A percentile compares a stretch with the other conserved stretches of the same genome.
Conservation (phyloP, 176 grass and related monocot genomes). For the Avena sativa region DNA sequence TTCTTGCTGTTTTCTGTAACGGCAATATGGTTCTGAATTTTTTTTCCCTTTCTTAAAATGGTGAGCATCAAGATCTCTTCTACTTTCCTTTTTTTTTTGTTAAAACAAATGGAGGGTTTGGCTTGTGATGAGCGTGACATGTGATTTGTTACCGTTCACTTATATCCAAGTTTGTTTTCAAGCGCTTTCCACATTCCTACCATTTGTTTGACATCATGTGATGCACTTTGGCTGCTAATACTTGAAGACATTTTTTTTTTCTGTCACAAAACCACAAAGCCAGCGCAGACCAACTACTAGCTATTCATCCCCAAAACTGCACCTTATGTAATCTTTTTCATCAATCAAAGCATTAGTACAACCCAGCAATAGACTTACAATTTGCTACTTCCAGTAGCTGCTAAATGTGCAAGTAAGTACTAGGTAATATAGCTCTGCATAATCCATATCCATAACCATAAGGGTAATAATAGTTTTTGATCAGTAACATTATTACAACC, state of each 20-base stretch:
- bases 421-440: too few relatives aligned
- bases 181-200: neutral
- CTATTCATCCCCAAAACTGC: neutral
- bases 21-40: neutral
- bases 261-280: neutral
- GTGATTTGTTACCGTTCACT: constrained; percentile 1
- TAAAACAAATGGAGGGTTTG: neutral
- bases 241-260: neutral
- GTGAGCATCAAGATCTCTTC: neutral
- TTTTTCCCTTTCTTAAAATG: neutral
- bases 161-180: neutral
- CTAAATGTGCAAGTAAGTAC: neutral
- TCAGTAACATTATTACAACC: neutral
- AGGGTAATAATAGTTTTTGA: neutral
- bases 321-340: neutral
- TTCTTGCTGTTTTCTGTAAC: neutral
- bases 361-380: neutral
- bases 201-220: constrained; percentile 13
- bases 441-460: neutral
- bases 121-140: neutral
- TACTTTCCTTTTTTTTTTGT: neutral
- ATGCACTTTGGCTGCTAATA: neutral
- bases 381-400: neutral
- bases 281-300: neutral
- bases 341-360: neutral